phyloP scores from a whole-genome alignment of 441 rosid genomes.

The Breynia disticha region DNA sequence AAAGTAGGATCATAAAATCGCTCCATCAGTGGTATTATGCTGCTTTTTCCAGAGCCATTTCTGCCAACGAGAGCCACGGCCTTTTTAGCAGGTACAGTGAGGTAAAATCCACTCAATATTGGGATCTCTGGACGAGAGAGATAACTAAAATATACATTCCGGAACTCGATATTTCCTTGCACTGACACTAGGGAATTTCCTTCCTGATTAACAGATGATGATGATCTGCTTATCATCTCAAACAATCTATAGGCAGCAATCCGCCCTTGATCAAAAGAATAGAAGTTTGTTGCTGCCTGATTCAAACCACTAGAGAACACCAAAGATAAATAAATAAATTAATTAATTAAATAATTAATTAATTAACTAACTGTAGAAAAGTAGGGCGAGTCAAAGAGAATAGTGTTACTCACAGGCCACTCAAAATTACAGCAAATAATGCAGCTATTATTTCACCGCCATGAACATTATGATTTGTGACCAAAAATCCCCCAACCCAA shows the following conservation, averaged over 20 bases:
- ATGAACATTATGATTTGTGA: constrained; percentile 49
- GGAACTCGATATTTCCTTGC: constrained; percentile 93
- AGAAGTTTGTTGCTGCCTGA: constrained; percentile 98
- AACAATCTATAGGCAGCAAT: constrained; percentile 95
- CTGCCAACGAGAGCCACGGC: constrained; percentile 97
- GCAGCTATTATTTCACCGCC: constrained; percentile 97
- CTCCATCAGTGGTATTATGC: constrained; percentile 95
- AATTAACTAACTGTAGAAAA: constrained; percentile 11
- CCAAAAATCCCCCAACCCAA: constrained; percentile 92
- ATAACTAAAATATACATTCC: constrained; percentile 97
- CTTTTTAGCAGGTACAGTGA: constrained; percentile 93
- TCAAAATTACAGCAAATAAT: constrained; percentile 86
- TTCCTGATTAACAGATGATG: constrained; percentile 63
- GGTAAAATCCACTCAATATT: constrained; percentile 94
- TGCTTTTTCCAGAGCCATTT: constrained; percentile 99
- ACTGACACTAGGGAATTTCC: constrained; percentile 50
- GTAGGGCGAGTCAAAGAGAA: constrained; percentile 10
- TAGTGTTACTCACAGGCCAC: constrained; percentile 83
- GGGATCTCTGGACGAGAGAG: constrained; percentile 98
- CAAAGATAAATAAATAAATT: constrained; percentile 10
- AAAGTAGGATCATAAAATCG: constrained; percentile 98
- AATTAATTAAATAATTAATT: too few relatives aligned
- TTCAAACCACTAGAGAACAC: constrained; percentile 65
- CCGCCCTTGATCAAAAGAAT: constrained; percentile 97
- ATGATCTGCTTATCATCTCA: constrained; percentile 97